Conservation (phyloP, 352 stramenopile genomes). For the Phytophthora citricola region DNA sequence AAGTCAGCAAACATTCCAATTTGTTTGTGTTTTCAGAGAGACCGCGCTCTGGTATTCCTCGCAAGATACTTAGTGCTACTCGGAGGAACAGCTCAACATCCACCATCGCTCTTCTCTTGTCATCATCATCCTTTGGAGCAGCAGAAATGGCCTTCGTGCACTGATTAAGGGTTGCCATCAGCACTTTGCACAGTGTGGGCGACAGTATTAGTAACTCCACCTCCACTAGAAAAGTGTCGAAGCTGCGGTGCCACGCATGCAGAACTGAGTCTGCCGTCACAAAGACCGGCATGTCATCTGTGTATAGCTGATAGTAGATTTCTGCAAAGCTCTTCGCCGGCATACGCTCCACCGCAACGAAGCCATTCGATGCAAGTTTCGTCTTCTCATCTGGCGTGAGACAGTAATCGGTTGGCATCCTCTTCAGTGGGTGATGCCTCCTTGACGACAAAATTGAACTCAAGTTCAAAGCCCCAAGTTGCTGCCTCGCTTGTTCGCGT, state of each 20-base stretch:
- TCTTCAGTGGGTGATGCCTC: conserved; percentile 22
- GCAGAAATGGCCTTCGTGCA: background rate
- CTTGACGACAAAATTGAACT: conserved; percentile 2
- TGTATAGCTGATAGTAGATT: conserved; percentile 41
- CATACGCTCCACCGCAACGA: conserved; percentile 29
- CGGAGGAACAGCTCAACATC: conserved; percentile 22
- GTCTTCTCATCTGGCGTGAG: conserved; percentile 23
- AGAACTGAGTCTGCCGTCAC: conserved; percentile 44
- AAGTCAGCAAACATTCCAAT: background rate
- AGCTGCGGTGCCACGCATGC: conserved; percentile 48
- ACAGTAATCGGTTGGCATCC: conserved; percentile 27
- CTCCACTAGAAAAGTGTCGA: conserved; percentile 37
- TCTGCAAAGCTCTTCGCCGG: conserved; percentile 37
- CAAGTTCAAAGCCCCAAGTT: conserved; percentile 6
- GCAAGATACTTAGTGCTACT: conserved; percentile 17
- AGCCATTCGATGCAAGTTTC: conserved; percentile 17
- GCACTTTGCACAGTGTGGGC: conserved; percentile 9
- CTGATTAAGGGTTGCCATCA: conserved; percentile 17
- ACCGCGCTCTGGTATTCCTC: background rate
- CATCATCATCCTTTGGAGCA: background rate
- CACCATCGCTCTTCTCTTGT: background rate
- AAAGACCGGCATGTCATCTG: conserved; percentile 42
- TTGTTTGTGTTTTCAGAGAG: background rate
- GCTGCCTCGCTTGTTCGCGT: conserved; percentile 8
- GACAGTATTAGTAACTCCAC: conserved; percentile 15